Evolutionary conservation across 1,139 yeast species (phyloP).

Genomic region (Geotrichum phurueaensis): DNA sequence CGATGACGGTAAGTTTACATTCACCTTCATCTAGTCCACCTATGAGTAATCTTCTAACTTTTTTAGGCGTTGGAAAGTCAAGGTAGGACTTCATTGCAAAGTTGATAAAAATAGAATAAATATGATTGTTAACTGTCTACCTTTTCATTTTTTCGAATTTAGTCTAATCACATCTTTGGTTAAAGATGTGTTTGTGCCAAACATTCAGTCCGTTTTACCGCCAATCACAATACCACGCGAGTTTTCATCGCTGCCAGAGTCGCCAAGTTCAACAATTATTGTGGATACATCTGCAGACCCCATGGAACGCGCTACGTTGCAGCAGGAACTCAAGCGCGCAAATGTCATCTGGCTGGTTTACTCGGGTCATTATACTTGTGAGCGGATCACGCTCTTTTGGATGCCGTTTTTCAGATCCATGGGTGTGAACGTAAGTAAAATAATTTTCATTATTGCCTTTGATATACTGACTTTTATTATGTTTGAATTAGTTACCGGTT

Average conservation of each 20-base stretch:
- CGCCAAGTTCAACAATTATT: constrained; percentile 64
- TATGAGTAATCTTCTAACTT: not conserved
- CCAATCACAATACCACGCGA: constrained; percentile 74
- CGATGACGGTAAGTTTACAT: constrained; percentile 56
- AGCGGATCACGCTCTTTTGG: constrained; percentile 87
- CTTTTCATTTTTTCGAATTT: not conserved
- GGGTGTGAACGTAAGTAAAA: constrained; percentile 58
- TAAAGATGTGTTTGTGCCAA: constrained; percentile 71
- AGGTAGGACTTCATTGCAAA: constrained; percentile 25
- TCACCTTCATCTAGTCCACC: not conserved
- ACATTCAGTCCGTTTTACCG: constrained; percentile 70
- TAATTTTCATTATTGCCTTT: not conserved
- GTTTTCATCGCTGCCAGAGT: constrained; percentile 47
- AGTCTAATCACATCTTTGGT: constrained; percentile 70
- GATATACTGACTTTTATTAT: not conserved
- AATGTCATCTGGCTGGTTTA: constrained; percentile 91
- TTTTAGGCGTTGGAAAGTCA: constrained; percentile 70
- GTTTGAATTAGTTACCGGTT: constrained; percentile 49
- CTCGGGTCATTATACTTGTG: constrained; percentile 90
- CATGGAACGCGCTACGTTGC: constrained; percentile 54
- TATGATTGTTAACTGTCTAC: not conserved
- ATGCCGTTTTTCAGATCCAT: constrained; percentile 84
- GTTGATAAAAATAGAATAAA: constrained; percentile 28
- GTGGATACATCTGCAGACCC: constrained; percentile 65
- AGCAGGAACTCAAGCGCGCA: constrained; percentile 72